phyloP scores from a whole-genome alignment of 1,139 yeast genomes.

The Kazachstania sp. region DNA sequence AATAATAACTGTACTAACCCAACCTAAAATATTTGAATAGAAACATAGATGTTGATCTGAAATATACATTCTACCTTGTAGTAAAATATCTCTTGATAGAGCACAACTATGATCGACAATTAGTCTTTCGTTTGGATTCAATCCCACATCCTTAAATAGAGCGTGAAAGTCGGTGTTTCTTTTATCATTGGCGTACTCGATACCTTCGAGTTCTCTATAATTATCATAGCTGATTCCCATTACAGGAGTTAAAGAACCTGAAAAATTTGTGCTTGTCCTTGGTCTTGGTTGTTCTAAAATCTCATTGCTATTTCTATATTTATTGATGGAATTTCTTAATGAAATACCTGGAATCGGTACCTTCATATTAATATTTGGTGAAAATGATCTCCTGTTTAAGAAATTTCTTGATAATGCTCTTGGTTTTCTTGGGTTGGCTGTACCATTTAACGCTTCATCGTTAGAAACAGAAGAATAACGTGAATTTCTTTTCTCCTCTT shows the following conservation, averaged over 20 bases:
- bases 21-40: constrained; percentile 65
- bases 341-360: constrained; percentile 19
- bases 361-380: constrained; percentile 24
- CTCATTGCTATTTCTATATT: constrained; percentile 13
- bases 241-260: constrained; percentile 13
- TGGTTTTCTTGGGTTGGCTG: constrained; percentile 17
- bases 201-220: constrained; percentile 22
- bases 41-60: constrained; percentile 55
- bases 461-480: constrained; percentile 15
- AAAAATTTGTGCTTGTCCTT: constrained; percentile 15
- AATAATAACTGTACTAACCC: constrained; percentile 59
- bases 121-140: constrained; percentile 46
- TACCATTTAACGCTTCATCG: constrained; percentile 9
- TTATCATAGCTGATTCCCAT: constrained; percentile 13
- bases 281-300: constrained; percentile 5
- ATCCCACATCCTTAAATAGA: constrained; percentile 41
- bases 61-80: constrained; percentile 64
- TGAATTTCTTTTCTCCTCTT: constrained; percentile 11
- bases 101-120: constrained; percentile 69
- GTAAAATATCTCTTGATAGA: constrained; percentile 55
- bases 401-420: constrained; percentile 23
- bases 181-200: constrained; percentile 34
- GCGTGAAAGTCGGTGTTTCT: constrained; percentile 57
- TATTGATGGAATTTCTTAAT: constrained; percentile 20
- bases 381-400: constrained; percentile 25